These are phyloP conservation scores for Ustilago shanxiensis DNA, from an alignment of 1,284 basidiomycete genomes.

Conservation along the genomic window DNA sequence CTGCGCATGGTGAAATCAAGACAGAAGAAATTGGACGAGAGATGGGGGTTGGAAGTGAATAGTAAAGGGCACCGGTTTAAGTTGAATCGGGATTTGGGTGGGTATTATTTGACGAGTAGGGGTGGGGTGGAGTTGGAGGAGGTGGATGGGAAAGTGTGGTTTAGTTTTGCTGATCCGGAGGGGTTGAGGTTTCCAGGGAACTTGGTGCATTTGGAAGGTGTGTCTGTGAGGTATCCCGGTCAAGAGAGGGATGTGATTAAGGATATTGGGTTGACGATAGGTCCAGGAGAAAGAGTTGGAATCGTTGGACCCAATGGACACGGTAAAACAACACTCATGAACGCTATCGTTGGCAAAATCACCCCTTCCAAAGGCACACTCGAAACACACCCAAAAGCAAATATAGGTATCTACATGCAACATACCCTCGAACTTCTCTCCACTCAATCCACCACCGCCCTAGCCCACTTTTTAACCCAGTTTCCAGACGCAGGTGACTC, in stretches of 20 bases:
- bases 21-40: conserved; percentile 77
- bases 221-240: conserved; percentile 72
- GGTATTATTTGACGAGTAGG: conserved; percentile 73
- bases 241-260: conserved; percentile 72
- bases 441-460: conserved; percentile 63
- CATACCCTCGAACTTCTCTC: conserved; percentile 70
- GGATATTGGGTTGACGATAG: conserved; percentile 75
- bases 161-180: conserved; percentile 74
- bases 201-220: conserved; percentile 74
- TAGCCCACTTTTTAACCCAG: conserved; percentile 71
- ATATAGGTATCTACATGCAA: conserved; percentile 74
- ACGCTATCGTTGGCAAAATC: conserved; percentile 75
- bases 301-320: conserved; percentile 74
- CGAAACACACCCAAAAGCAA: conserved; percentile 75
- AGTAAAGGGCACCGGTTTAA: conserved; percentile 76
- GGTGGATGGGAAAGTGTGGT: conserved; percentile 73
- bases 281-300: conserved; percentile 75
- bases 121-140: conserved; percentile 74
- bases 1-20: conserved; percentile 75
- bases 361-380: conserved; percentile 75
- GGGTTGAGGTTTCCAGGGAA: conserved; percentile 74
- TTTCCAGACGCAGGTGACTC: conserved; percentile 42
- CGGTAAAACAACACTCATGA: conserved; percentile 61
- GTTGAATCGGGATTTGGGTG: conserved; percentile 75
- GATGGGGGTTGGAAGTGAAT: conserved; percentile 75